phyloP scores from a whole-genome alignment of 768 basidiomycete genomes.

The Gautieria morchelliformis region DNA sequence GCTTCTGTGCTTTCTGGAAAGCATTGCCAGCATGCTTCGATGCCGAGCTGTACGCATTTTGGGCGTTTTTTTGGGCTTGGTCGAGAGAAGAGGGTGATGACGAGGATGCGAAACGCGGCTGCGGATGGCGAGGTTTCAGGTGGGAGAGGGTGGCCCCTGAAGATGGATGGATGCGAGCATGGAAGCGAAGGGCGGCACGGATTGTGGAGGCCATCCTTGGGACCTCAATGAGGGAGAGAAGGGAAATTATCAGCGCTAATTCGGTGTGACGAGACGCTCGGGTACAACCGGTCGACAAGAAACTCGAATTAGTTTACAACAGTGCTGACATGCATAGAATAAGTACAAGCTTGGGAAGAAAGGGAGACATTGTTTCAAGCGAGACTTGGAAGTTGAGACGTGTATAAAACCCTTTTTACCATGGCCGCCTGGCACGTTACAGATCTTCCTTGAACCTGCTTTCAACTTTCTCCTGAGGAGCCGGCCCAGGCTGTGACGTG shows the following conservation, averaged over 20 bases:
- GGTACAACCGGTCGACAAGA: not conserved
- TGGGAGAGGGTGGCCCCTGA: not conserved
- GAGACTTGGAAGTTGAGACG: not conserved
- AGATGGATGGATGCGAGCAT: not conserved
- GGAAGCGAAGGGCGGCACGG: not conserved
- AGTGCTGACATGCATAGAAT: not conserved
- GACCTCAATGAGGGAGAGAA: constrained; percentile 27
- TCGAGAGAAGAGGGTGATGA: constrained; percentile 33
- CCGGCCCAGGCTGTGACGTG: constrained; percentile 3
- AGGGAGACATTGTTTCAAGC: not conserved
- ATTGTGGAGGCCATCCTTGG: constrained; percentile 1
- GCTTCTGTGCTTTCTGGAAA: constrained; percentile 40
- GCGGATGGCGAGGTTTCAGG: constrained; percentile 9
- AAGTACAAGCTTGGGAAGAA: not conserved
- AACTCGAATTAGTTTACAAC: not conserved
- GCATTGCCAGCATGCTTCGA: constrained; percentile 49
- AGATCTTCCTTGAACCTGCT: constrained; percentile 18
- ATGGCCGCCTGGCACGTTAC: no score
- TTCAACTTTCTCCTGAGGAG: constrained; percentile 11
- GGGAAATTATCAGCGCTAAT: constrained; percentile 24
- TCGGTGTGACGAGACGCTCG: not conserved
- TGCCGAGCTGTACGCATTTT: constrained; percentile 50
- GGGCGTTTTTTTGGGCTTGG: constrained; percentile 57
- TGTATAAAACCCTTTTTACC: not conserved
- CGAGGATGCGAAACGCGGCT: constrained; percentile 25